These are phyloP conservation scores for Verticillium alfalfae DNA, from an alignment of 2,329 filamentous ascomycete genomes.

Conservation along the genomic window DNA sequence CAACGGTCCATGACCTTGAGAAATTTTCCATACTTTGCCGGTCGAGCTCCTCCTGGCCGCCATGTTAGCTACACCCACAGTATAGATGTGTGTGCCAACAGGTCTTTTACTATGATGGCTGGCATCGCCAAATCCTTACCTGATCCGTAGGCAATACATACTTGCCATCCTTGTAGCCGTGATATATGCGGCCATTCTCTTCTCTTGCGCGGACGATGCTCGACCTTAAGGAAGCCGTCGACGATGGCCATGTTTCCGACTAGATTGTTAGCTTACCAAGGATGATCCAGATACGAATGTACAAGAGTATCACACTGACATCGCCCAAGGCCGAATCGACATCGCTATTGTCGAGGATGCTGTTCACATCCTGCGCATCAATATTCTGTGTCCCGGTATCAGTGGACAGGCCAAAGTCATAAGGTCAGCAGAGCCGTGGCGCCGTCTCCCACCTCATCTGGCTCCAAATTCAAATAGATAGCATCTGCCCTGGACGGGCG, in stretches of 20 bases:
- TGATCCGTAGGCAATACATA: constrained; percentile 32
- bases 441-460: constrained; percentile 6
- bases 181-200: constrained; percentile 32
- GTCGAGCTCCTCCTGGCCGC: constrained; percentile 26
- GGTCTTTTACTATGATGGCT: not conserved
- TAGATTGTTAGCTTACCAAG: not conserved
- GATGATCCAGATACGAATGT: not conserved
- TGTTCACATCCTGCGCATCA: constrained; percentile 8
- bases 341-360: constrained; percentile 8
- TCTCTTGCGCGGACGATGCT: constrained; percentile 20
- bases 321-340: constrained; percentile 22
- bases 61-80: constrained; percentile 3
- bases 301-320: constrained; percentile 11
- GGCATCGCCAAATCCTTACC: constrained; percentile 8
- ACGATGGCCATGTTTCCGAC: constrained; percentile 21
- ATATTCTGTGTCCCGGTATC: constrained; percentile 3
- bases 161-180: constrained; percentile 29
- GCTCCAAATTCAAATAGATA: constrained; percentile 6
- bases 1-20: no score
- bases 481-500: constrained; percentile 1
- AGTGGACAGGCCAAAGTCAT: not conserved
- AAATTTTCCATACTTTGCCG: constrained; percentile 17
- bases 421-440: not conserved
- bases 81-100: not conserved
- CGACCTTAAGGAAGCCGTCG: constrained; percentile 23